Conservation (phyloP, 2,329 filamentous ascomycete genomes). For the Phaeomoniella chlamydospora region DNA sequence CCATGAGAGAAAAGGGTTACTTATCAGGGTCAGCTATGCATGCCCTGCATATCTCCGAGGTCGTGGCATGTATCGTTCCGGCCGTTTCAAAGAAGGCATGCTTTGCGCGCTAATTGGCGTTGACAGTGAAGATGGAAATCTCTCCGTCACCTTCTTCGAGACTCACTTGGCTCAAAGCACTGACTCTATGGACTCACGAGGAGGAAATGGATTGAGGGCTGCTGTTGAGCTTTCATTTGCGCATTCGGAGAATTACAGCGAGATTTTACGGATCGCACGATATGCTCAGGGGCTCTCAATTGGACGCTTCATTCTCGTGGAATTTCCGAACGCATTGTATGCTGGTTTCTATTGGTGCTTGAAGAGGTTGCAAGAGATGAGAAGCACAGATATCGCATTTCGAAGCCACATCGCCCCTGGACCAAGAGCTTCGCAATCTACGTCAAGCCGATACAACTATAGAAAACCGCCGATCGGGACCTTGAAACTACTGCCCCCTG, state of each 20-base stretch:
- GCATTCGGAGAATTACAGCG: conserved; percentile 7
- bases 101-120: conserved; percentile 14
- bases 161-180: conserved; percentile 8
- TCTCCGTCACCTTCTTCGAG: conserved; percentile 15
- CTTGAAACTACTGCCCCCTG: conserved; percentile 31
- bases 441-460: conserved; percentile 1
- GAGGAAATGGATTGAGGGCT: conserved; percentile 6
- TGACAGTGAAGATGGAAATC: conserved; percentile 8
- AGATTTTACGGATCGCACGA: conserved; percentile 8
- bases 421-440: conserved; percentile 3
- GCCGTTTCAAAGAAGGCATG: conserved; percentile 15
- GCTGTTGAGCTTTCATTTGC: conserved; percentile 8
- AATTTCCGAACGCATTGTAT: conserved; percentile 47
- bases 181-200: conserved; percentile 8
- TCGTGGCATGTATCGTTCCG: conserved; percentile 9
- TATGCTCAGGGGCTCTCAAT: conserved; percentile 9
- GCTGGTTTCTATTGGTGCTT: conserved; percentile 44
- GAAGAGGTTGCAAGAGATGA: conserved; percentile 40
- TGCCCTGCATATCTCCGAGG: conserved; percentile 14
- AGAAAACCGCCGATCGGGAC: conserved; percentile 7
- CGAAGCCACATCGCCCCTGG: conserved; percentile 9
- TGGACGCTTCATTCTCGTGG: conserved; percentile 28
- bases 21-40: conserved; percentile 14
- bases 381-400: conserved; percentile 14
- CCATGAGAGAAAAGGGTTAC: conserved; percentile 10